These are phyloP conservation scores for Apiospora sp. DNA, from an alignment of 2,329 filamentous ascomycete genomes.

Conservation along the genomic window DNA sequence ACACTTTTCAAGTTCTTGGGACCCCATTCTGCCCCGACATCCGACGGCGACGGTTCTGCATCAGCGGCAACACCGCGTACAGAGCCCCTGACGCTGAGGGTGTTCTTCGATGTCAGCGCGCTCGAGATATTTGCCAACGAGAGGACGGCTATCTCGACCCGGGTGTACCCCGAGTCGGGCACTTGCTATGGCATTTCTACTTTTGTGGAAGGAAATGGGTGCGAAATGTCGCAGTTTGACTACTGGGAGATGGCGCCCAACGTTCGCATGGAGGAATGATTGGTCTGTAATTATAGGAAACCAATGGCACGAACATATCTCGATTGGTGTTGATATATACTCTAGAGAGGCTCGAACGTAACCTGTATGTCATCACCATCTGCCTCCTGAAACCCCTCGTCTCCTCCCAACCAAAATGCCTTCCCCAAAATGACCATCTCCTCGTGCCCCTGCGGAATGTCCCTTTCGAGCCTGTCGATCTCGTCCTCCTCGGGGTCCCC, in stretches of 20 bases:
- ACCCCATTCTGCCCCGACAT: not conserved
- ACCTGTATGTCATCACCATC: not conserved
- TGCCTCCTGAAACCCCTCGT: not conserved
- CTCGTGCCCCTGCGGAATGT: constrained; percentile 16
- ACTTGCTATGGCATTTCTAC: not conserved
- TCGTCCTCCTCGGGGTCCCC: constrained; percentile 5
- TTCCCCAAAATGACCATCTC: constrained; percentile 13
- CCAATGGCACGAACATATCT: not conserved
- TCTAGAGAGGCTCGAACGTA: too few relatives aligned
- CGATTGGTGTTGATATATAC: too few relatives aligned
- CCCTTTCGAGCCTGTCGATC: constrained; percentile 10
- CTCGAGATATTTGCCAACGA: constrained; percentile 2
- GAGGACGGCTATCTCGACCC: not conserved
- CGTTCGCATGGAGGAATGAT: not conserved
- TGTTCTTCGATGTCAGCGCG: constrained; percentile 4
- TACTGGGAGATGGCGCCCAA: constrained; percentile 1
- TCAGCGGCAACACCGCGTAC: not conserved
- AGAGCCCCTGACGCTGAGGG: not conserved
- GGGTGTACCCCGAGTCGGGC: not conserved
- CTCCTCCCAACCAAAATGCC: not conserved
- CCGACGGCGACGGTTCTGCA: not conserved
- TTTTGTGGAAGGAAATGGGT: not conserved
- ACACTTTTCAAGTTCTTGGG: not conserved
- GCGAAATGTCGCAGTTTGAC: not conserved
- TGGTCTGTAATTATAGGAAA: not conserved